A percentile compares a stretch with the other conserved stretches of the same genome.
phyloP scores from a whole-genome alignment of 805 yeast species.

The Candida anglica region DNA sequence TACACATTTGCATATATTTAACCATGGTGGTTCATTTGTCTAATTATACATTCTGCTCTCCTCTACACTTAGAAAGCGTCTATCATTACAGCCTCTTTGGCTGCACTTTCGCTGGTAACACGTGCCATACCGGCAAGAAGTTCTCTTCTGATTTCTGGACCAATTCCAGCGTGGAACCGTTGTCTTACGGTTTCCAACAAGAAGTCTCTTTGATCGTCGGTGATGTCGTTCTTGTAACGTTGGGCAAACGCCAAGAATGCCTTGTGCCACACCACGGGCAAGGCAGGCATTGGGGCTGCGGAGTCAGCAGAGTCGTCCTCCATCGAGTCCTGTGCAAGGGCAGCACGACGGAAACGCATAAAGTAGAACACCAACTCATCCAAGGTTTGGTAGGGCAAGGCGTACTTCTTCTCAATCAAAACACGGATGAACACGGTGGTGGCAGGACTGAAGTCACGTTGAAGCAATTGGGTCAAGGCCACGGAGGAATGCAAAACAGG shows the following conservation, averaged over 20 bases:
- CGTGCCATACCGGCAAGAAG: slow-evolving; percentile 80
- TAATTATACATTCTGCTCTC: too few species aligned
- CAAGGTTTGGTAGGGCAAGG: slow-evolving; percentile 93
- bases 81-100: slow-evolving; percentile 33
- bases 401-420: slow-evolving; percentile 89
- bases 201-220: slow-evolving; percentile 98
- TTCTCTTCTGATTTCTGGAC: slow-evolving; percentile 94
- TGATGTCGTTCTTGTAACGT: slow-evolving; percentile 93
- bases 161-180: slow-evolving; percentile 82
- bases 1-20: too few species aligned
- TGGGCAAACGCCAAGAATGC: slow-evolving; percentile 93
- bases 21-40: too few species aligned
- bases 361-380: slow-evolving; percentile 93
- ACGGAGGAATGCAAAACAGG: slow-evolving; percentile 97
- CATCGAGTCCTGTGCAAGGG: slow-evolving; percentile 29
- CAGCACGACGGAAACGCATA: slow-evolving; percentile 77
- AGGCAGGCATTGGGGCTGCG: slow-evolving; percentile 44
- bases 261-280: slow-evolving; percentile 98
- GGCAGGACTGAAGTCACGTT: slow-evolving; percentile 83
- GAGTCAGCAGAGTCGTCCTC: slow-evolving; percentile 26
- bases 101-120: slow-evolving; percentile 23
- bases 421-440: slow-evolving; percentile 87
- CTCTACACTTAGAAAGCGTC: slow-evolving; percentile 35
- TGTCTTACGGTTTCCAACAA: slow-evolving; percentile 85
- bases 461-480: slow-evolving; percentile 78